These are phyloP conservation scores for Scutellaria galericulata DNA, from an alignment of 257 asterid genomes.

Conservation along the genomic window DNA sequence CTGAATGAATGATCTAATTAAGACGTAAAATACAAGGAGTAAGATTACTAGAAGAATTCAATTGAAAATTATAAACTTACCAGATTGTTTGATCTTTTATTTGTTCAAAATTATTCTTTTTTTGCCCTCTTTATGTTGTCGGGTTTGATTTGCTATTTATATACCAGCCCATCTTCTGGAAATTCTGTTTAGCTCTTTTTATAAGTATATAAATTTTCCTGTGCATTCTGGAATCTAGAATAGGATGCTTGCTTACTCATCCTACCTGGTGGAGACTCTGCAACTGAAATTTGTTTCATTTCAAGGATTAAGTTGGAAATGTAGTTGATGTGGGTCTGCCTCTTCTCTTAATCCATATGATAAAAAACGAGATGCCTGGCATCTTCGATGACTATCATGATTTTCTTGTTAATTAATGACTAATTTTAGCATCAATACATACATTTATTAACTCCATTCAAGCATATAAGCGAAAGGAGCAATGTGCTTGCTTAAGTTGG, in stretches of 20 bases:
- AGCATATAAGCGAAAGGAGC: background rate
- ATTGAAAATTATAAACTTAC: background rate
- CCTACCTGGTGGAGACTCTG: background rate
- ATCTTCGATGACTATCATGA: background rate
- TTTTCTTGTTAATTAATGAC: background rate
- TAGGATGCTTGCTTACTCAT: constrained; percentile 13
- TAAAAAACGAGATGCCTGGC: background rate
- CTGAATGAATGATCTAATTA: constrained; percentile 3
- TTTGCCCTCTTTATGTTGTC: background rate
- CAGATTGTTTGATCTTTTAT: background rate
- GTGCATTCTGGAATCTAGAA: constrained; percentile 6
- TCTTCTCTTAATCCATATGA: too few species aligned
- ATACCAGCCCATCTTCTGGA: background rate
- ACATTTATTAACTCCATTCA: background rate
- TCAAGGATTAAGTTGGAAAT: too few species aligned
- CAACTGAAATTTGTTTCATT: background rate
- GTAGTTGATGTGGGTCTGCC: too few species aligned
- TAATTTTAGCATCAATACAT: background rate
- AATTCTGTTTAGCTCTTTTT: background rate
- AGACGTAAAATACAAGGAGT: background rate
- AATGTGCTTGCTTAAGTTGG: background rate
- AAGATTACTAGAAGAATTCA: background rate
- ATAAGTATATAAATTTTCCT: background rate
- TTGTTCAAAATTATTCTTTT: background rate
- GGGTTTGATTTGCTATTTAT: background rate